Base-by-base conservation (phyloP, 768 basidiomycete species). In the Exsudoporus frostii region DNA sequence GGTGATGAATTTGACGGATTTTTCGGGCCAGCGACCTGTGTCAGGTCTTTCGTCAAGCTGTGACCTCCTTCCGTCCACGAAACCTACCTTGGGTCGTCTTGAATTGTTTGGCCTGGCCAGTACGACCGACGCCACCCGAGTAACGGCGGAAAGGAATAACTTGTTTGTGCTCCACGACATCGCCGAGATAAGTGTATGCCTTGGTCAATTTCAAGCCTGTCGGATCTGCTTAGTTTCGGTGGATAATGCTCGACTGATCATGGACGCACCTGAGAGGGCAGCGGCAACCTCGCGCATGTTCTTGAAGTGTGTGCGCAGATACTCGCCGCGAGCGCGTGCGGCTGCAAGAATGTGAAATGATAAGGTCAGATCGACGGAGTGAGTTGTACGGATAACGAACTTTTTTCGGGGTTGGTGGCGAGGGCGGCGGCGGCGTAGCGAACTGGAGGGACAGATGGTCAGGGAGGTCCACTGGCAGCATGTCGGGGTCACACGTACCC, bases 221-320 rank as follows among this genome's bases (percentile, higher is more conserved):
- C 47, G 11, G 33, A 44, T 24, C 7, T 11, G n/a, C 19, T 59
- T 50, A 51, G 48, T 53, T 41, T 46, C 6, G 20, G 22, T 27
- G n/a, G 45, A 42, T 30, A 9, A 34, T 14, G 29, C 0, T 5
- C 24, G 42, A 24, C 20, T 33, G 20, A 54, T 53, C 36, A 30
- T 38, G n/a, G 38, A 74, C 80, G 66, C 60, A 92, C 94, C 95
- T 60, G 86, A 83, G 59, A 98, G 79, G 61, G 90, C 93, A 60
- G 96, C 96, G 47, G 91, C 95, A 51, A 98, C 97, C 76, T 99
- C 97, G 59, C 92, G 87, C 92, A 97, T 98, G 84, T 98, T 99
- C 88, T 99, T 99, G 86, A 97, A 99, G 80, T 98, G 96, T 44
- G 97, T 98, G 66, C 95, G 91, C 69, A 97, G 85, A 82, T 98